Conservation (phyloP, 345 rosid species). For the Dipteronia sinensis region DNA sequence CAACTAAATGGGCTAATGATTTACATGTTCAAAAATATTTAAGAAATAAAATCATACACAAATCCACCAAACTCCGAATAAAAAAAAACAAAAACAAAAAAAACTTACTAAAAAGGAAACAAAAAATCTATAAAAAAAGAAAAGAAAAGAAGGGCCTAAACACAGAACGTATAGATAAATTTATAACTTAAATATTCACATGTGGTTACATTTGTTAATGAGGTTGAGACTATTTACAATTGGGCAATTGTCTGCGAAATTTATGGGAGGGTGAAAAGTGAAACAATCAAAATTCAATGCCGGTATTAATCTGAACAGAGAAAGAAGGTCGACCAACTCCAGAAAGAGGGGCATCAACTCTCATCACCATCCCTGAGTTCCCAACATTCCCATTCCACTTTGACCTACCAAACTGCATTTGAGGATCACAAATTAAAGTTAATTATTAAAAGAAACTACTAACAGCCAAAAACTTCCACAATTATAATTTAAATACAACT, state of each 20-base stretch:
- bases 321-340: conserved; percentile 66
- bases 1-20: no score
- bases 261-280: not conserved
- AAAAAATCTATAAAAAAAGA: no score
- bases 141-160: no score
- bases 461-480: no score
- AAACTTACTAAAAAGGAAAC: no score
- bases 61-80: no score
- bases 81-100: no score
- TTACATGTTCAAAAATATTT: no score
- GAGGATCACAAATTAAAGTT: not conserved
- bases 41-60: no score
- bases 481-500: not conserved
- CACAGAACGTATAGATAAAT: no score
- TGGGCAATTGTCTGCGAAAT: not conserved
- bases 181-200: conserved; percentile 28
- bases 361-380: conserved; percentile 73
- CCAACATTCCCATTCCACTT: conserved; percentile 93
- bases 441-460: not conserved
- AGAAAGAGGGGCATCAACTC: conserved; percentile 72
- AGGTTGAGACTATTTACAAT: conserved; percentile 40
- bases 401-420: conserved; percentile 80
- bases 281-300: conserved; percentile 71
- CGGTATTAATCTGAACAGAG: conserved; percentile 75
- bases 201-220: conserved; percentile 12